Conservation (phyloP, 208 protist species). For the Trypanosoma grayi region DNA sequence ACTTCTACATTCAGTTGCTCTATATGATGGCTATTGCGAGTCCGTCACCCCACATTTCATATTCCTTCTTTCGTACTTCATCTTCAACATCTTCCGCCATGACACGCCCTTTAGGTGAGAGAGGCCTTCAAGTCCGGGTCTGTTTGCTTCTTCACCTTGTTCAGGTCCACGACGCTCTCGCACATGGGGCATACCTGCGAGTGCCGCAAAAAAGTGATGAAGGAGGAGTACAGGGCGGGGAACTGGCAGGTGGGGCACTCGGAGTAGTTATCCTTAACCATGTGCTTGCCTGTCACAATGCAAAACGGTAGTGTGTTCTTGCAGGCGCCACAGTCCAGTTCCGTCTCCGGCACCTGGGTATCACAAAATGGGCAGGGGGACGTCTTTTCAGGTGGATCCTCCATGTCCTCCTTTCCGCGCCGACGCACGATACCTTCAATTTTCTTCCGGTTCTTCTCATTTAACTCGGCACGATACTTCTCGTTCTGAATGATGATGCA, state of each 20-base stretch:
- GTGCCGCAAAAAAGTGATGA: conserved; percentile 70
- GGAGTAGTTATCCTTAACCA: conserved; percentile 87
- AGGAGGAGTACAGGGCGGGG: conserved; percentile 72
- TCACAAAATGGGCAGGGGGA: conserved; percentile 94
- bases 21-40: background rate
- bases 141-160: conserved; percentile 58
- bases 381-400: conserved; percentile 79
- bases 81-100: background rate
- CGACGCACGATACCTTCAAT: conserved; percentile 96
- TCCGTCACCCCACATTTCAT: background rate
- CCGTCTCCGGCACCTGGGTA: conserved; percentile 78
- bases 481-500: conserved; percentile 94
- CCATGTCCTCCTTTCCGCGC: conserved; percentile 76
- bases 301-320: conserved; percentile 96
- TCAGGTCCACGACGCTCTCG: conserved; percentile 70
- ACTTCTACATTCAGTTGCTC: background rate
- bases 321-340: conserved; percentile 93
- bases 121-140: conserved; percentile 69
- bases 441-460: conserved; percentile 93
- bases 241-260: conserved; percentile 92
- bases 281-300: conserved; percentile 92
- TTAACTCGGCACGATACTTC: conserved; percentile 92
- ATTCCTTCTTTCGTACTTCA: background rate
- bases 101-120: conserved; percentile 17
- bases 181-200: conserved; percentile 82